Evolutionary conservation across 495 filamentous ascomycete species (phyloP).

Genomic region (Penicillium canescens): DNA sequence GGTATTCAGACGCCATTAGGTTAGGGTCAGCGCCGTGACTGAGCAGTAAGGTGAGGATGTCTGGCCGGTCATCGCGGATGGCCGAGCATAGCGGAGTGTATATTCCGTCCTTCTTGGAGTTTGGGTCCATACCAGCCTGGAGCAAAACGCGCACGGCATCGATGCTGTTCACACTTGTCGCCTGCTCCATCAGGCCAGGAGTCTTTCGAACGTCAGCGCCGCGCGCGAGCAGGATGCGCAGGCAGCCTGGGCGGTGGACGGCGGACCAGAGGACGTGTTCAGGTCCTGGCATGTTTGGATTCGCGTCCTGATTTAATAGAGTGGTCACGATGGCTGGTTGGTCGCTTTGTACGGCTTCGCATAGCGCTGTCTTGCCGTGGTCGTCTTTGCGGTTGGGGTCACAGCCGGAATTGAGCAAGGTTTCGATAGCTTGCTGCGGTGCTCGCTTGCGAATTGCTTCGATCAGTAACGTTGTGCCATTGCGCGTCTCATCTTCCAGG

Average conservation of each 20-base stretch:
- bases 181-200: constrained; percentile 54
- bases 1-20: constrained; percentile 51
- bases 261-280: constrained; percentile 56
- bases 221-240: constrained; percentile 48
- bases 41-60: constrained; percentile 52
- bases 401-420: constrained; percentile 48
- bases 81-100: constrained; percentile 58
- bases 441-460: constrained; percentile 46
- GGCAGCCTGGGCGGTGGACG: constrained; percentile 49
- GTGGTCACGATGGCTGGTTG: constrained; percentile 47
- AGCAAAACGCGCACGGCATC: constrained; percentile 51
- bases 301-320: constrained; percentile 49
- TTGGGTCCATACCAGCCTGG: constrained; percentile 48
- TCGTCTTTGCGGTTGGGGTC: constrained; percentile 53
- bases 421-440: constrained; percentile 40
- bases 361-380: constrained; percentile 54
- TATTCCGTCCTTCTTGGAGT: constrained; percentile 55
- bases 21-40: constrained; percentile 54
- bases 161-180: constrained; percentile 45
- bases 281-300: constrained; percentile 52
- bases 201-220: constrained; percentile 49
- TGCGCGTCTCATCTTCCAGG: constrained; percentile 36
- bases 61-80: constrained; percentile 52
- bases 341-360: constrained; percentile 53
- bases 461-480: constrained; percentile 48